Evolutionary conservation across 116 monocot genomes (phyloP), one percentile per base, ranked within the genome.

Genomic region (Iris pallida): DNA sequence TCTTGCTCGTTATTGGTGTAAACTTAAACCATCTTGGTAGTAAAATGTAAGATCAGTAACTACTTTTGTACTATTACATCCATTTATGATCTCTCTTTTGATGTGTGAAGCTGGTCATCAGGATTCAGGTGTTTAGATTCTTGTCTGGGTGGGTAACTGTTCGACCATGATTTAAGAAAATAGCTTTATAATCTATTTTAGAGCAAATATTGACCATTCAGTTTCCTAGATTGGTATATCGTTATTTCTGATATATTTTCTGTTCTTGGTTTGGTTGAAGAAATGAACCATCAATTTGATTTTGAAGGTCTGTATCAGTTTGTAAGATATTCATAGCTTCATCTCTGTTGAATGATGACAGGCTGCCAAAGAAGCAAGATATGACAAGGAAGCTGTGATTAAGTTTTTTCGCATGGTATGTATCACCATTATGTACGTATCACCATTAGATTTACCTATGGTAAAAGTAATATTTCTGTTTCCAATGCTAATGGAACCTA

Each of bases 311-410:
- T 51, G 0, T 9, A 13, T 9, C 49, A 9, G 7, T 51, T 51
- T 51, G 7, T 51, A 51, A 9, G 6, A 18, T 63, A 14, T 45
- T 45, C 18, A 47, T 16, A 4, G 18, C 43, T 54, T 67, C 7
- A 5, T 54, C 15, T 14, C 0, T 54, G 40, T 54, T 43, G n/a
- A 43, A 53, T 67, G 49, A 67, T 60, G 61, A 30, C 85, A 96
- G 96, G 96, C 92, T 74, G 92, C 92, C 8, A 96, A 87, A 81
- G 92, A 89, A 79, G 91, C 77, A 70, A 80, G 82, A 78, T 96
- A 80, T 63, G 89, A 96, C 81, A 96, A 96, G 80, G 89, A 96
- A 68, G 82, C 96, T 68, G 65, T 96, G 53, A 70, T 75, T 14
- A 96, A 96, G 72, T 96, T 96, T 66, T 96, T 96, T 51, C 80